Evolutionary conservation across 495 filamentous ascomycete genomes (phyloP), one percentile per base, ranked within the genome.

Genomic region (Penicillium canariense): DNA sequence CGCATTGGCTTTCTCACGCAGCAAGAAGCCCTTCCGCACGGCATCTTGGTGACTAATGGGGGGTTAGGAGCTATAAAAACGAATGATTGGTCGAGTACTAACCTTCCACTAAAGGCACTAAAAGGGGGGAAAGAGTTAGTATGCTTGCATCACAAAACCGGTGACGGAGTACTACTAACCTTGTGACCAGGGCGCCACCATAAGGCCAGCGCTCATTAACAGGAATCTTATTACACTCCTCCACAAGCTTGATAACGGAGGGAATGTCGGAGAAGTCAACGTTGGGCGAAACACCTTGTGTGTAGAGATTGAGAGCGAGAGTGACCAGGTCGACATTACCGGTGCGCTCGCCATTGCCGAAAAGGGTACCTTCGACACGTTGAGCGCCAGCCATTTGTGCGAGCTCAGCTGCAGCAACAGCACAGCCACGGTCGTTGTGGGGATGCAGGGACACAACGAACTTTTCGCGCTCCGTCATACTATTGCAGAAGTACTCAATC

Each of bases 351-450:
- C 93, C 94, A 64, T 98, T 96, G 27, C 93, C 93, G 62, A 98
- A 96, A 22, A 96, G 80, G 65, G 90, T 96, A 38, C 94, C 94
- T 67, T 97, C 94, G 5, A 98, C 92, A 66, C 94, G 76, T 68
- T 97, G 88, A 6, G 91, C 94, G 57, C 94, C 94, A n/a, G 89
- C 94, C 91, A 97, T 96, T 71, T 96, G 91, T 10, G 88, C 94
- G 53, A 97, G 73, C 66, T 97, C 93, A 9, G 93, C 88, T 4
- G 92, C 94, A 32, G 94, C 89, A 18, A 88, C 81, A 15, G 89
- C 89, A 66, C 91, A 97, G 8, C 93, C 92, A 32, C 94, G 81
- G 72, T 97, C 94, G 62, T 98, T 98, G 69, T 97, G 94, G 2
- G 91, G 89, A 65, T 97, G 94, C 11, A 93, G 77, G 48, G 87